phyloP scores from a whole-genome alignment of 495 filamentous ascomycete species.

The Neurospora sp. region DNA sequence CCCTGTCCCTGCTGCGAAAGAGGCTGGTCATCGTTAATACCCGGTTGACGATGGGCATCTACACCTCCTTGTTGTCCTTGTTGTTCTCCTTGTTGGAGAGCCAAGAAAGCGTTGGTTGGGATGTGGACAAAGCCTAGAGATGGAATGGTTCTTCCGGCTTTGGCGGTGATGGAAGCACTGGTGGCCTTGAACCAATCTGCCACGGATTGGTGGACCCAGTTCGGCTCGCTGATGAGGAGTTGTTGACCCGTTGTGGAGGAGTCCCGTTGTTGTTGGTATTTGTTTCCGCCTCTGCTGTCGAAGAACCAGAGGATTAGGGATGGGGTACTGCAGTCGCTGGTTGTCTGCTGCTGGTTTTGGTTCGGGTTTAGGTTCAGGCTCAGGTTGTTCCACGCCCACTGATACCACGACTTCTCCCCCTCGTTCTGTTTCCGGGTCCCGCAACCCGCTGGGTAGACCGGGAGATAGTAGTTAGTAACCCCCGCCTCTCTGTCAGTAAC shows the following conservation, averaged over 20 bases:
- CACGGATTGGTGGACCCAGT: constrained; percentile 40
- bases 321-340: constrained; percentile 2
- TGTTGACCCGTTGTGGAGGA: constrained; percentile 16
- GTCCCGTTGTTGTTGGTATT: constrained; percentile 39
- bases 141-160: constrained; percentile 34
- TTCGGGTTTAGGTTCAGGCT: not conserved
- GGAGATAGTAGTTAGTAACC: constrained; percentile 62
- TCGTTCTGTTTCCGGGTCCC: constrained; percentile 3
- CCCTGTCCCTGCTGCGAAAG: constrained; percentile 43
- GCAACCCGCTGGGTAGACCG: constrained; percentile 26
- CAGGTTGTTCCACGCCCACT: not conserved
- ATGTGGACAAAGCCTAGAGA: constrained; percentile 68
- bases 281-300: constrained; percentile 53
- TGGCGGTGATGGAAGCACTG: constrained; percentile 27
- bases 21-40: constrained; percentile 53
- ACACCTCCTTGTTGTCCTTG: constrained; percentile 9
- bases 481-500: constrained; percentile 33
- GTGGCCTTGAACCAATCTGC: constrained; percentile 51
- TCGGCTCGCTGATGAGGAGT: constrained; percentile 24
- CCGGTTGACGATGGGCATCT: constrained; percentile 39
- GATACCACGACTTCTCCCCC: not conserved
- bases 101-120: constrained; percentile 46
- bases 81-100: constrained; percentile 36
- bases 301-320: constrained; percentile 65
- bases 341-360: not conserved